A percentile compares a stretch with the other conserved stretches of the same genome.
These are phyloP conservation scores for Saturnispora saitoi DNA, from an alignment of 805 yeast species.

Conservation along the genomic window DNA sequence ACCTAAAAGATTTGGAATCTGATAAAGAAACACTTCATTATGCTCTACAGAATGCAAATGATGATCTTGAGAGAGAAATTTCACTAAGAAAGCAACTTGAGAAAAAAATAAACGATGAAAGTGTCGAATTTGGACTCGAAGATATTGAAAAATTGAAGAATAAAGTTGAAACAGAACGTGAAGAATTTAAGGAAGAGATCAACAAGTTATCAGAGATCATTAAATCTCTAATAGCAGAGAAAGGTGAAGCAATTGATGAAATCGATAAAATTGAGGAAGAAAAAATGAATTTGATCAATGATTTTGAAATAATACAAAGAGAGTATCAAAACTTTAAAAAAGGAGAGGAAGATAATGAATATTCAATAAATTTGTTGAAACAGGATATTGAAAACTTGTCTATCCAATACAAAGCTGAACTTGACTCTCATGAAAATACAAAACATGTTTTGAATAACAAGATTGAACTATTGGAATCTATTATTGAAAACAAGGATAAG, in stretches of 20 bases:
- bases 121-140: conserved; percentile 2
- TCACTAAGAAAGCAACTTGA: background rate
- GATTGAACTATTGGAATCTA: conserved; percentile 13
- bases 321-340: conserved; percentile 12
- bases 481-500: conserved; percentile 11
- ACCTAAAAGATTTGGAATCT: conserved; percentile 12
- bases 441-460: conserved; percentile 12
- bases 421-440: conserved; percentile 19
- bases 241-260: conserved; percentile 27
- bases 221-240: conserved; percentile 5
- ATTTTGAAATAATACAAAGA: conserved; percentile 28
- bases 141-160: conserved; percentile 4
- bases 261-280: conserved; percentile 31
- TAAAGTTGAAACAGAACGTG: conserved; percentile 9
- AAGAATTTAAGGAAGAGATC: conserved; percentile 8
- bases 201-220: conserved; percentile 22
- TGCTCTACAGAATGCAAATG: conserved; percentile 4
- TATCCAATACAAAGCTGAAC: conserved; percentile 26
- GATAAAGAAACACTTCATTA: conserved; percentile 10
- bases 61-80: conserved; percentile 4
- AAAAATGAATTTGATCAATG: conserved; percentile 29
- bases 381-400: conserved; percentile 33
- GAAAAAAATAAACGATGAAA: background rate
- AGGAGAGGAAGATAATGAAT: background rate
- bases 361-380: conserved; percentile 12